Evolutionary conservation across 805 yeast genomes (phyloP).

Genomic region (Wilhelminamyces savonicus): DNA sequence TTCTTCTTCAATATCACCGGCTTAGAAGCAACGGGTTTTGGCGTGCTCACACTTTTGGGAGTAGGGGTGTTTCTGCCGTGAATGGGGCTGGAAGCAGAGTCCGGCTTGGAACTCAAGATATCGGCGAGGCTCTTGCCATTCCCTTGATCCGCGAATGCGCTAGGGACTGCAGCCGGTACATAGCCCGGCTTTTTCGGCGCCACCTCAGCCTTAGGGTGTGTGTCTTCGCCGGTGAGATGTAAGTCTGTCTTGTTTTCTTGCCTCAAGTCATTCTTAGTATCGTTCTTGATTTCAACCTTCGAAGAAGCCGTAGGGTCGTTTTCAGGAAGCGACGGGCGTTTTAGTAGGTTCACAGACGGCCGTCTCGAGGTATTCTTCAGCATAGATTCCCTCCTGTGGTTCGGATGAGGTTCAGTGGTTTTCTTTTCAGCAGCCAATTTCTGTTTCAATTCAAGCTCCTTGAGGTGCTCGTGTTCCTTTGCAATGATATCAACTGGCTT

Average conservation of each 20-base stretch:
- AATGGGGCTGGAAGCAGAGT: conserved; percentile 8
- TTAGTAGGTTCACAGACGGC: background rate
- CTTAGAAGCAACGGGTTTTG: conserved; percentile 19
- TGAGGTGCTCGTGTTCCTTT: conserved; percentile 42
- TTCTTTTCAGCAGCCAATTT: no score
- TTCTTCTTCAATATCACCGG: conserved; percentile 37
- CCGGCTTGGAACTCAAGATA: conserved; percentile 23
- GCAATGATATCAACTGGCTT: conserved; percentile 77
- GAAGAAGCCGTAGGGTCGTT: no score
- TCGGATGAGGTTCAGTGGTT: no score
- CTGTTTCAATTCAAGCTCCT: background rate
- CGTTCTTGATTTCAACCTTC: background rate
- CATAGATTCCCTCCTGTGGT: no score
- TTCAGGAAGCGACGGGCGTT: background rate
- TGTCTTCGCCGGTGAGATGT: no score
- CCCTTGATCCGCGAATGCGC: conserved; percentile 9
- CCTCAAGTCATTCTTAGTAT: no score
- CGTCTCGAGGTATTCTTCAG: background rate
- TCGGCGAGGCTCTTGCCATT: conserved; percentile 35
- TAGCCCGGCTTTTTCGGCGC: conserved; percentile 1
- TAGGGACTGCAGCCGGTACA: conserved; percentile 16
- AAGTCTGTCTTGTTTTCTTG: no score
- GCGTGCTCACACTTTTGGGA: conserved; percentile 12
- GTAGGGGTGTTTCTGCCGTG: conserved; percentile 11
- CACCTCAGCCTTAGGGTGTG: background rate